Evolutionary conservation across 257 asterid genomes (phyloP), one percentile per base, ranked within the genome.

Genomic region (Lavandula angustifolia): DNA sequence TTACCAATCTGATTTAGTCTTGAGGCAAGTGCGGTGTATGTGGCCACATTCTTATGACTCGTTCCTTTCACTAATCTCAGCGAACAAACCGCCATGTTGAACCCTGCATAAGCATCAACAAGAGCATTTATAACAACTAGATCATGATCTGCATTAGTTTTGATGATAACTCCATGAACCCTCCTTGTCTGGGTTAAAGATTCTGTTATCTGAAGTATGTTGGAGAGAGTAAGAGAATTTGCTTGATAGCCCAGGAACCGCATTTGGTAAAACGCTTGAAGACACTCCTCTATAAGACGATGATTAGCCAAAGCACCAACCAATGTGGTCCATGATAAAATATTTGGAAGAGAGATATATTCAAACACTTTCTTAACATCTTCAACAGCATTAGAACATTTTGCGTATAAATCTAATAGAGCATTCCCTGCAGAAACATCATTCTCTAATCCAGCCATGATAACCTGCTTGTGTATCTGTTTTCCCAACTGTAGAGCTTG

Each of bases 21-120:
- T 2, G 76, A 77, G 65, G 76, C 73, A 7, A 73, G 68, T 6
- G 51, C 6, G 4, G 76, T 77, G 73, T 72, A 76, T 1, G 75
- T 44, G 10, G 70, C 18, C 9, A 68, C 53, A 38, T 16, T 76
- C 47, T 49, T 65, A 7, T 46, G 46, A 3, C 41, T 58, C 66
- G 13, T 50, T 9, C 66, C 70, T 52, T 53, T 64, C 27, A 51
- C 81, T 9, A 72, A 59, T 57, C 63, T 63, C 43, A 76, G 29
- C 0, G 81, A 78, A 51, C 63, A 68, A 32, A 52, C 78, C 62
- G 37, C 75, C 78, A 76, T 71, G 12, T 54, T 50, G 18, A 32
- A n/a, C 40, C 72, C 73, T 64, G 77, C 76, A 63, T 79, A 79
- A 50, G 87, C 69, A 48, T 77, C 81, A 35, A 76, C 72, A 37